A percentile compares a stretch with the other conserved stretches of the same genome.
Evolutionary conservation across 1,284 basidiomycete species (phyloP).

Genomic region (Ganoderma resinaceum): DNA sequence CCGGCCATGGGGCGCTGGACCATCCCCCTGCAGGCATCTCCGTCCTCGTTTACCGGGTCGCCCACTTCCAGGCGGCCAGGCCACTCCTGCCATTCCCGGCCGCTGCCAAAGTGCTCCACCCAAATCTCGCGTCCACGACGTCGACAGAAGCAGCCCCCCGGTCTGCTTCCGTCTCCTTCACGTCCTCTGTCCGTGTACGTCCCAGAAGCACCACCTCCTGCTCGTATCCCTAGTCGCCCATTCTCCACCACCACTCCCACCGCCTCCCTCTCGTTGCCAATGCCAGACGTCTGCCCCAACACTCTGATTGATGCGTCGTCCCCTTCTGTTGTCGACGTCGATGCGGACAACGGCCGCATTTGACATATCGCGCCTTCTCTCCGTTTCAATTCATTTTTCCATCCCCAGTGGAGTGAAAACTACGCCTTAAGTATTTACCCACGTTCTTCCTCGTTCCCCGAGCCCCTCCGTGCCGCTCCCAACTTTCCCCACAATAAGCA

Average conservation of each 20-base stretch:
- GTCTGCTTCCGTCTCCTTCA: conserved; percentile 18
- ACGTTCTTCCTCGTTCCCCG: neutral
- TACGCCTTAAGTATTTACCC: neutral
- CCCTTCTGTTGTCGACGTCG: conserved; percentile 19
- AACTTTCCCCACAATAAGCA: neutral
- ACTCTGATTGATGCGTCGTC: conserved; percentile 30
- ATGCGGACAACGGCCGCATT: conserved; percentile 12
- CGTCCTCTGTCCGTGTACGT: conserved; percentile 24
- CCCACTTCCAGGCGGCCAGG: neutral
- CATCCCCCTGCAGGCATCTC: conserved; percentile 24
- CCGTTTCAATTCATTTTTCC: conserved; percentile 2
- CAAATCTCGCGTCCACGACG: conserved; percentile 4
- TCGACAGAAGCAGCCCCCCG: conserved; percentile 15
- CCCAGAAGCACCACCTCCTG: conserved; percentile 25
- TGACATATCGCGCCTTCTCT: neutral
- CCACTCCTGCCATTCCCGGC: conserved; percentile 15
- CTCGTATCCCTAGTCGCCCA: conserved; percentile 21
- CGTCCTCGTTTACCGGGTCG: conserved; percentile 19
- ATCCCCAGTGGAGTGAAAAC: neutral
- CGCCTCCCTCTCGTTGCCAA: conserved; percentile 6
- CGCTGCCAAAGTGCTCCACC: neutral
- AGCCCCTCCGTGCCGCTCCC: neutral
- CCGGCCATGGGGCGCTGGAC: conserved; percentile 34
- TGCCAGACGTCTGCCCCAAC: neutral
- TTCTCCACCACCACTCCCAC: conserved; percentile 22